A percentile compares a stretch with the other conserved stretches of the same genome.
Evolutionary conservation across 169 alveolate species (phyloP).

Genomic region (Amoebophrya sp.): DNA sequence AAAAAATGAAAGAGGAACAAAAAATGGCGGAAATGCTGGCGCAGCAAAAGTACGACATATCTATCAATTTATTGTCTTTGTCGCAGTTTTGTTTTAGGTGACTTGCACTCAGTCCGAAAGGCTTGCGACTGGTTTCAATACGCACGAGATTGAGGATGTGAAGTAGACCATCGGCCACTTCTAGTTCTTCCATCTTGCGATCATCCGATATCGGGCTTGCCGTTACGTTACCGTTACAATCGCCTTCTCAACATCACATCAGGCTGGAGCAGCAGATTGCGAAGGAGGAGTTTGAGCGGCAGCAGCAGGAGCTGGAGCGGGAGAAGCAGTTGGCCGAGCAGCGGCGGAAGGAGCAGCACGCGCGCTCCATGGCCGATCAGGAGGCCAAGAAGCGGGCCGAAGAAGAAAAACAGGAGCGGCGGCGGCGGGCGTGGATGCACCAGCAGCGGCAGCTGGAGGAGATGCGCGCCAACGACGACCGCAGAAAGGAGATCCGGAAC

Average conservation of each 20-base stretch:
- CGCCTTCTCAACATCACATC: background rate
- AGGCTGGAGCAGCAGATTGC: constrained; percentile 10
- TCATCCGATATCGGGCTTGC: too few species aligned
- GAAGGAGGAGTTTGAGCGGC: constrained; percentile 2
- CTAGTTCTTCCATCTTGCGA: too few species aligned
- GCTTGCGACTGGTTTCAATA: too few species aligned
- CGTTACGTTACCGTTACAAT: too few species aligned
- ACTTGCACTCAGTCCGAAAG: too few species aligned
- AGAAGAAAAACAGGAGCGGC: background rate
- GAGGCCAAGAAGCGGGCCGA: background rate
- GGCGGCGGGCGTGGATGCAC: constrained; percentile 10
- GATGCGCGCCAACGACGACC: background rate
- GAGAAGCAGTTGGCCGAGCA: background rate
- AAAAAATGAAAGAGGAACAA: constrained; percentile 6
- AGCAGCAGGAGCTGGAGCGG: background rate
- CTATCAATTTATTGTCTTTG: background rate
- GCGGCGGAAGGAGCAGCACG: constrained; percentile 2
- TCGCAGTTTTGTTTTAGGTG: too few species aligned
- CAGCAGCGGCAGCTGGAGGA: background rate
- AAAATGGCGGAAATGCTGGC: background rate
- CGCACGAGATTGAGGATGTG: too few species aligned
- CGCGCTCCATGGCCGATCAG: constrained; percentile 3
- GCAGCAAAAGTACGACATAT: background rate
- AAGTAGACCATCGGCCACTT: too few species aligned
- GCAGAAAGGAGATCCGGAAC: background rate